A percentile compares a stretch with the other conserved stretches of the same genome.
phyloP scores from a whole-genome alignment of 169 alveolate genomes.

The Plasmodium yoelii region DNA sequence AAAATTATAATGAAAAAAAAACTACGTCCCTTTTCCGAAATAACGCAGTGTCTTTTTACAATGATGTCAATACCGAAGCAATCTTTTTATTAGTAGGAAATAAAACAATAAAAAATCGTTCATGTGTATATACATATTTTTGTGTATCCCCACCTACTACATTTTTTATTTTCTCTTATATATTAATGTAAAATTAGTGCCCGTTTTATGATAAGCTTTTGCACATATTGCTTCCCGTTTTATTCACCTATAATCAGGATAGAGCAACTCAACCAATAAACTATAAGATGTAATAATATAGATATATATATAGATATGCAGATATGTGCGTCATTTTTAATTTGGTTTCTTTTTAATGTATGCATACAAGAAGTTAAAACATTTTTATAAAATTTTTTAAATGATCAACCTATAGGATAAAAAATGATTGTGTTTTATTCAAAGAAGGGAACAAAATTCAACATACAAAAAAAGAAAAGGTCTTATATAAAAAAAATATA shows the following conservation, averaged over 20 bases:
- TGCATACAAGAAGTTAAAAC: background rate
- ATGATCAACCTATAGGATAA: constrained; percentile 11
- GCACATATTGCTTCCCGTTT: background rate
- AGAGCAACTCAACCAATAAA: constrained; percentile 36
- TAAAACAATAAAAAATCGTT: background rate
- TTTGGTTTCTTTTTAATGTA: background rate
- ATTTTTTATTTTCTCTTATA: background rate
- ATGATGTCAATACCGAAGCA: constrained; percentile 59
- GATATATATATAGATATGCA: background rate
- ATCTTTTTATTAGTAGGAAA: constrained; percentile 45
- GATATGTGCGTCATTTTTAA: background rate
- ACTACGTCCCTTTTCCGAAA: constrained; percentile 42
- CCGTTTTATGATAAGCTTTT: background rate
- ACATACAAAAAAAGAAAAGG: constrained; percentile 43
- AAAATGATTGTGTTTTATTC: constrained; percentile 25
- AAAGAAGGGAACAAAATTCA: constrained; percentile 21
- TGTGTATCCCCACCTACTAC: background rate
- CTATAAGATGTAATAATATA: constrained; percentile 25
- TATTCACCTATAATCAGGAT: constrained; percentile 34
- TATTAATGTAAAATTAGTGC: background rate
- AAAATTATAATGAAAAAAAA: constrained; percentile 19
- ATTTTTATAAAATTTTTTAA: background rate
- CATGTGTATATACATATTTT: constrained; percentile 1
- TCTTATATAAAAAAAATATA: background rate
- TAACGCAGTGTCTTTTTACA: constrained; percentile 34